A percentile compares a stretch with the other conserved stretches of the same genome.
Evolutionary conservation across 768 basidiomycete genomes (phyloP).

Genomic region (Collybia nuda): DNA sequence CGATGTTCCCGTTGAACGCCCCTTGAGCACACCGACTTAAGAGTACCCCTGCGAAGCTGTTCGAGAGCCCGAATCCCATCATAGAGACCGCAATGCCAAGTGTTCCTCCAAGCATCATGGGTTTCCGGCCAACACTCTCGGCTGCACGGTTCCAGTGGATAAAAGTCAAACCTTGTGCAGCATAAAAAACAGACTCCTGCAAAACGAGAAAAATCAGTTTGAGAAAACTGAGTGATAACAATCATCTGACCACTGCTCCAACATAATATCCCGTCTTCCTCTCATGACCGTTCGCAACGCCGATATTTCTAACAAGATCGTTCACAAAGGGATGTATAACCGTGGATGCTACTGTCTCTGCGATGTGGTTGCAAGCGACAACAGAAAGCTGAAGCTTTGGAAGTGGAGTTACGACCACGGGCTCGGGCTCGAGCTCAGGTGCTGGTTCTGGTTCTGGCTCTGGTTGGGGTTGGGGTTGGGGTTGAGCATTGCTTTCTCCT

Average conservation of each 20-base stretch:
- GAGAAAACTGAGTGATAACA: background rate
- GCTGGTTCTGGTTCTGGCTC: no score
- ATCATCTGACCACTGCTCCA: slow-evolving; percentile 33
- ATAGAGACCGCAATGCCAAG: slow-evolving; percentile 28
- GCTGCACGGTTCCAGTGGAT: slow-evolving; percentile 34
- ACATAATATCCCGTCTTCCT: slow-evolving; percentile 39
- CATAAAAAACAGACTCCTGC: slow-evolving; percentile 35
- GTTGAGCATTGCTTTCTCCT: no score
- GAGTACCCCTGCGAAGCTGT: slow-evolving; percentile 24
- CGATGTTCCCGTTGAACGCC: slow-evolving; percentile 32
- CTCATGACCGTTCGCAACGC: slow-evolving; percentile 36
- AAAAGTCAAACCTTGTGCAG: slow-evolving; percentile 30
- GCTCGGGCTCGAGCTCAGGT: no score
- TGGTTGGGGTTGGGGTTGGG: no score
- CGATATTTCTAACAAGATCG: slow-evolving; percentile 33
- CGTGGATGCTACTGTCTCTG: slow-evolving; percentile 34
- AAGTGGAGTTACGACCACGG: slow-evolving; percentile 19
- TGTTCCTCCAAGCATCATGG: slow-evolving; percentile 31
- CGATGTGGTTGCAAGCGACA: slow-evolving; percentile 27
- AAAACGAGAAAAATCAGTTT: background rate
- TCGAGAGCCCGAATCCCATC: slow-evolving; percentile 32
- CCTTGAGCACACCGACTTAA: slow-evolving; percentile 24
- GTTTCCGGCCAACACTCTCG: slow-evolving; percentile 32
- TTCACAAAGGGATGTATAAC: slow-evolving; percentile 41
- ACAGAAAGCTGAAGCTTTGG: slow-evolving; percentile 30